phyloP scores from a whole-genome alignment of 768 basidiomycete species.

The Peribolospora kevripleyi region DNA sequence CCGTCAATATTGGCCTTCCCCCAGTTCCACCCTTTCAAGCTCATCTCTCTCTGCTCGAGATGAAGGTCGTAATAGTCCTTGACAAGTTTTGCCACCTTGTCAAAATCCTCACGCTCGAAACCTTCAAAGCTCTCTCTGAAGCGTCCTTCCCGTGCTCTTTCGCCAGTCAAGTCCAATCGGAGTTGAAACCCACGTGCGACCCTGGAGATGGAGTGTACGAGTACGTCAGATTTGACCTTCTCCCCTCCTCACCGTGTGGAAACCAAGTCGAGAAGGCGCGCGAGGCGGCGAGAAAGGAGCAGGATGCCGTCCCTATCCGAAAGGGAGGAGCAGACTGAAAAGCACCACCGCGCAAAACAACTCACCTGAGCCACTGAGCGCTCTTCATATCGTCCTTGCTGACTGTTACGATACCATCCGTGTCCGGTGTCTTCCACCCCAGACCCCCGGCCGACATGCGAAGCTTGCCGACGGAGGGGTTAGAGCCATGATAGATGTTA shows the following conservation, averaged over 20 bases:
- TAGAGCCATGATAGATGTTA: constrained; percentile 52
- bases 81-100: constrained; percentile 49
- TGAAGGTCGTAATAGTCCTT: constrained; percentile 71
- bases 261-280: background rate
- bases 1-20: constrained; percentile 85
- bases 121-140: constrained; percentile 42
- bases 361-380: constrained; percentile 55
- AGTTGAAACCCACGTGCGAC: constrained; percentile 85
- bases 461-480: constrained; percentile 22
- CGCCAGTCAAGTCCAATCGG: constrained; percentile 42
- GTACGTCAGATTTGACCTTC: background rate
- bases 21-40: constrained; percentile 97
- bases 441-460: constrained; percentile 73
- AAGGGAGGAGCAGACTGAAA: background rate
- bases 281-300: no score
- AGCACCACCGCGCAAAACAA: background rate
- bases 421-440: constrained; percentile 63
- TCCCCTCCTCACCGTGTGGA: background rate
- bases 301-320: background rate
- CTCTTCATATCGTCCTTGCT: constrained; percentile 54
- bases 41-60: constrained; percentile 61
- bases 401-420: constrained; percentile 35
- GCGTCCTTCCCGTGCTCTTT: constrained; percentile 40
- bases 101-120: constrained; percentile 83
- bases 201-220: constrained; percentile 10